These are phyloP conservation scores for Vachellia collinsii DNA, from an alignment of 306 rosid genomes.

Conservation along the genomic window DNA sequence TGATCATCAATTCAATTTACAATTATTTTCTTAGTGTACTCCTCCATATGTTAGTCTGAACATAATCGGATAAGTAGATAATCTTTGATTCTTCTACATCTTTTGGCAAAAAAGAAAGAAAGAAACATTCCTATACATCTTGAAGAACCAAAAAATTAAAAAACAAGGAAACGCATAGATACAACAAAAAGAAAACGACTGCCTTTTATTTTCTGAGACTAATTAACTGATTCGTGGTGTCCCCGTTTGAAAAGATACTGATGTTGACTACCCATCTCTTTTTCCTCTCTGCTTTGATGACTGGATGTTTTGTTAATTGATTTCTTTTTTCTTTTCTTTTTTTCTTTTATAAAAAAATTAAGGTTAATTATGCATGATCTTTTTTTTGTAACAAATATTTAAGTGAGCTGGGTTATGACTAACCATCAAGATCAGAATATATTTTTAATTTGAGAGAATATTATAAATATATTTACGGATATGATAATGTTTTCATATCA, in stretches of 20 bases:
- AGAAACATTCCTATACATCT: too few relatives aligned
- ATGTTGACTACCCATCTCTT: constrained; percentile 37
- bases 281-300: not conserved
- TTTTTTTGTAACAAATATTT: too few relatives aligned
- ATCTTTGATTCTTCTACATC: not conserved
- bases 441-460: too few relatives aligned
- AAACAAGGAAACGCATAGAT: not conserved
- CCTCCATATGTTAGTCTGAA: not conserved
- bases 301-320: not conserved
- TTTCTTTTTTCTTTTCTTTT: too few relatives aligned
- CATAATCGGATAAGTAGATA: not conserved
- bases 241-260: constrained; percentile 36
- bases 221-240: constrained; percentile 41
- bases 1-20: not conserved
- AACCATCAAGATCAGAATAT: too few relatives aligned
- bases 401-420: too few relatives aligned
- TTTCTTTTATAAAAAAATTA: too few relatives aligned
- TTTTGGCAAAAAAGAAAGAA: not conserved
- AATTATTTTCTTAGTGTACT: not conserved
- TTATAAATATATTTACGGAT: too few relatives aligned
- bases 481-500: too few relatives aligned
- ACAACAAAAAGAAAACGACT: constrained; percentile 35
- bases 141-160: too few relatives aligned
- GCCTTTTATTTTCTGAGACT: constrained; percentile 30
- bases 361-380: too few relatives aligned